phyloP scores from a whole-genome alignment of 768 basidiomycete genomes.

The Pulveroboletus sp. region DNA sequence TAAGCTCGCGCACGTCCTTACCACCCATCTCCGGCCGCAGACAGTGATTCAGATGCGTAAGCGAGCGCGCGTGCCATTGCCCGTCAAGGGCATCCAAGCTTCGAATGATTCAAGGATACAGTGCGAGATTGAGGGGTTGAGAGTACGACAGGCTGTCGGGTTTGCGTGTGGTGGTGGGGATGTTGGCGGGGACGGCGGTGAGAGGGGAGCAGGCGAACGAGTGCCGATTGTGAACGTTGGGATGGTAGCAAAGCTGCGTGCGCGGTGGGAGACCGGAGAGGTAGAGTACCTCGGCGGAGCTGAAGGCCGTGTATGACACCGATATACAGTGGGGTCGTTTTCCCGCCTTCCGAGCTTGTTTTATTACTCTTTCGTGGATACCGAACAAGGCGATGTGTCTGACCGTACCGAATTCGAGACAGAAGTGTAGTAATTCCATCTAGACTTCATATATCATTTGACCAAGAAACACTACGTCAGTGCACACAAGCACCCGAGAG shows the following conservation, averaged over 20 bases:
- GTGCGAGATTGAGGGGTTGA: slow-evolving; percentile 9
- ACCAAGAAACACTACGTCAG: too few species aligned
- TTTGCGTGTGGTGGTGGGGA: not conserved
- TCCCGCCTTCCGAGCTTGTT: not conserved
- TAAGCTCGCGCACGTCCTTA: slow-evolving; percentile 19
- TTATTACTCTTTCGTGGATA: not conserved
- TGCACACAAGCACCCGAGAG: not conserved
- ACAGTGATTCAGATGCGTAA: not conserved
- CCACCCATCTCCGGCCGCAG: not conserved
- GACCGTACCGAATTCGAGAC: not conserved
- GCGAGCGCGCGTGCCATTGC: not conserved
- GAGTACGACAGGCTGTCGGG: not conserved
- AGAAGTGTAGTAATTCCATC: too few species aligned
- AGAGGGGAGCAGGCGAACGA: not conserved
- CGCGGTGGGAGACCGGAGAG: slow-evolving; percentile 15
- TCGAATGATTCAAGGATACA: slow-evolving; percentile 5
- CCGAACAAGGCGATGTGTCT: not conserved
- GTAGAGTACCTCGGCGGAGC: not conserved
- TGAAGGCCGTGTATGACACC: not conserved
- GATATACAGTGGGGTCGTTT: not conserved
- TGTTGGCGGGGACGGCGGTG: not conserved
- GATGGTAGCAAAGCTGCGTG: slow-evolving; percentile 20
- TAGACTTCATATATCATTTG: too few species aligned
- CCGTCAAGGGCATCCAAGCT: not conserved
- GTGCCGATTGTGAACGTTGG: slow-evolving; percentile 7